phyloP scores from a whole-genome alignment of 2,329 filamentous ascomycete species.

The Phyllosticta citrichinensis region DNA sequence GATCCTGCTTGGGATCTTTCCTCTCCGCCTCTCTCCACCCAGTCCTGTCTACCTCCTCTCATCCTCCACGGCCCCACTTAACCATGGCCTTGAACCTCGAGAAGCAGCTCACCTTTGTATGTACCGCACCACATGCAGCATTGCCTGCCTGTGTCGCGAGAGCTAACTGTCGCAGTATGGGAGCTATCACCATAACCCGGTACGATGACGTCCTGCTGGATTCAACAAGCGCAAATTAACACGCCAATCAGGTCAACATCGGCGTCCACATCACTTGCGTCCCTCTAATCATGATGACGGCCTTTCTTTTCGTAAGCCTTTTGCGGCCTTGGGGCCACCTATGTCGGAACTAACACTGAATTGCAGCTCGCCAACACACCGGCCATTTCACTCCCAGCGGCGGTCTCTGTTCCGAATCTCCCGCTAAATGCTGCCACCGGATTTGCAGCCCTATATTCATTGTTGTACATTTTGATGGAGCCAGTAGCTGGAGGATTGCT shows the following conservation, averaged over 20 bases:
- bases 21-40: slow-evolving; percentile 5
- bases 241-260: slow-evolving; percentile 52
- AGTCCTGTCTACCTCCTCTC: background rate
- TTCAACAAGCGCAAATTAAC: slow-evolving; percentile 14
- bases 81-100: slow-evolving; percentile 62
- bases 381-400: slow-evolving; percentile 43
- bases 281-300: slow-evolving; percentile 62
- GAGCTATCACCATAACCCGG: slow-evolving; percentile 67
- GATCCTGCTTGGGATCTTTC: background rate
- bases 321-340: background rate
- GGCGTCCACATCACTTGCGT: slow-evolving; percentile 73
- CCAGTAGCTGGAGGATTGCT: slow-evolving; percentile 78
- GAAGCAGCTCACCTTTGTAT: slow-evolving; percentile 72
- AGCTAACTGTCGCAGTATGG: slow-evolving; percentile 52
- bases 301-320: slow-evolving; percentile 57
- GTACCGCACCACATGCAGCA: slow-evolving; percentile 23
- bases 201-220: slow-evolving; percentile 25
- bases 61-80: background rate
- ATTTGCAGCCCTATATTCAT: slow-evolving; percentile 53
- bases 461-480: slow-evolving; percentile 83
- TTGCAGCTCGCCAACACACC: slow-evolving; percentile 47
- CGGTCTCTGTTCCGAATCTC: slow-evolving; percentile 45
- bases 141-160: background rate
- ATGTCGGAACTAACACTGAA: background rate
- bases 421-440: slow-evolving; percentile 52